Percentiles rank a stretch among this genome's conserved stretches.
Evolutionary conservation across 306 rosid species (phyloP).

Genomic region (Mimosa pudica): DNA sequence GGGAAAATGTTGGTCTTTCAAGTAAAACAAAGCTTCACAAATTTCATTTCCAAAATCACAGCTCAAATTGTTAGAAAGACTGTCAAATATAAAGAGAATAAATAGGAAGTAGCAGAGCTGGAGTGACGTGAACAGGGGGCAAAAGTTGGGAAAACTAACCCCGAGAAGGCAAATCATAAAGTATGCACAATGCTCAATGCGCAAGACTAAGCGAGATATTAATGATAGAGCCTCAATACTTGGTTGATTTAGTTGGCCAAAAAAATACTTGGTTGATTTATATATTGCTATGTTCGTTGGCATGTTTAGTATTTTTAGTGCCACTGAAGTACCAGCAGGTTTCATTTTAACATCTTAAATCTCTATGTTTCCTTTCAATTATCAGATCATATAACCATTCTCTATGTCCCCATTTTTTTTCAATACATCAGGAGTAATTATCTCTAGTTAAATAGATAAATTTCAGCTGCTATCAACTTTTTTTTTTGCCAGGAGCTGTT

Average conservation of each 20-base stretch:
- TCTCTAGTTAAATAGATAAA: too few relatives aligned
- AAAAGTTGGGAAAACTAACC: neutral
- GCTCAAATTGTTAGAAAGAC: neutral
- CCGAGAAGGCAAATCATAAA: neutral
- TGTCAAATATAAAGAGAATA: neutral
- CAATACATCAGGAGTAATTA: too few relatives aligned
- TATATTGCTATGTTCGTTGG: neutral
- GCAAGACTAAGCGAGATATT: conserved; percentile 26
- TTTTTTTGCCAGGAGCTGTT: too few relatives aligned
- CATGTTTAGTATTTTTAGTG: neutral
- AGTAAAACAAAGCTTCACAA: neutral
- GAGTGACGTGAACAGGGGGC: neutral
- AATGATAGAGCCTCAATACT: neutral
- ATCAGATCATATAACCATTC: too few relatives aligned
- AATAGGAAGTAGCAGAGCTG: neutral
- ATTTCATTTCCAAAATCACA: neutral
- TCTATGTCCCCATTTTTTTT: too few relatives aligned
- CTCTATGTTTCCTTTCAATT: too few relatives aligned
- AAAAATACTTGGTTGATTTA: neutral
- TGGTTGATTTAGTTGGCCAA: too few relatives aligned
- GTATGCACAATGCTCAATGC: conserved; percentile 36
- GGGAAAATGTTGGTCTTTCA: too few relatives aligned
- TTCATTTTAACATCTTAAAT: neutral
- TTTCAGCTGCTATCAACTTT: too few relatives aligned
- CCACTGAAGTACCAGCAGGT: neutral